Evolutionary conservation across 306 rosid species (phyloP), one percentile per base, ranked within the genome.

Genomic region (Crotalaria pallida): DNA sequence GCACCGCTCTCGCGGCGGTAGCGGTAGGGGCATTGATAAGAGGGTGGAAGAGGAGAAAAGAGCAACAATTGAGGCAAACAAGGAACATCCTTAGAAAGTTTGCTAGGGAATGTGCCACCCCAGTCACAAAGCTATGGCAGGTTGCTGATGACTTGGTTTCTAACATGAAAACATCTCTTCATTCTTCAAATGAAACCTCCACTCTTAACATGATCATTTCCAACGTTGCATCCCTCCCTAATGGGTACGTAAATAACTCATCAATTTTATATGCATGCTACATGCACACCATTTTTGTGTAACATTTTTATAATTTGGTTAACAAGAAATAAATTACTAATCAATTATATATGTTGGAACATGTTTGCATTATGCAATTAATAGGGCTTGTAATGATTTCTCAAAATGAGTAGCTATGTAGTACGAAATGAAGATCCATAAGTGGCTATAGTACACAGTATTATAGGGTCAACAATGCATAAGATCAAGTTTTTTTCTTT

Each of bases 31-130:
- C 78, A 3, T 5, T 82, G 0, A 13, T 80, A 3, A 76, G 76
- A 70, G 48, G 49, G 5, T 78, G 85, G 89, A 90, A 69, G 63
- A 52, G 18, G 12, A 71, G 70, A 77, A 80, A 68, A 58, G 85
- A 89, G 31, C 70, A 67, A 21, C 79, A 82, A 7, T 57, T 78
- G 79, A 82, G 29, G 71, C 57, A 63, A 67, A 73, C 82, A 0
- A 82, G 67, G 5, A 70, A 71, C 29, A 76, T 85, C 5, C 65
- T 90, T 38, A 67, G 82, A 33, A 85, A 82, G 43, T 84, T 90
- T 5, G 88, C 85, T 1, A 80, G 85, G 64, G 89, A 87, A 51
- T 84, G 80, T 60, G 87, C 87, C 62, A 87, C 93, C 23, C 91
- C 88, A 0, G 77, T 87, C 8, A 67, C 81, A 21, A 82, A 68